Evolutionary conservation across 164 flowering plant genomes (phyloP), one percentile per base, ranked within the genome.

Genomic region (Paratinospora sagittata): DNA sequence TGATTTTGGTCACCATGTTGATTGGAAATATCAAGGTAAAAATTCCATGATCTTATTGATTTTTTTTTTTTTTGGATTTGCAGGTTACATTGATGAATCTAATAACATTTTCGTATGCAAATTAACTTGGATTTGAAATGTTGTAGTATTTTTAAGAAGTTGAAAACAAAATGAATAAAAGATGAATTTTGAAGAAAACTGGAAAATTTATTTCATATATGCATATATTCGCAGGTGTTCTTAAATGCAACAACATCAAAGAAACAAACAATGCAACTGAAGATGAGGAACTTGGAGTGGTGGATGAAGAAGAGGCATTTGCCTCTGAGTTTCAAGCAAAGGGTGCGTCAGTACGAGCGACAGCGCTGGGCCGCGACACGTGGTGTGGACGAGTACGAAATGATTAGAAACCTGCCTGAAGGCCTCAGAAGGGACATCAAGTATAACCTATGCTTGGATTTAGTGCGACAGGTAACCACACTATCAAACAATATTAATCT

Each of bases 321-420:
- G 81, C 97, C 98, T 7, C 80, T 71, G 10, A 85, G 78, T 17
- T 86, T 85, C 80, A 71, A 84, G 85, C 98, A 94, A 63, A 83
- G 98, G 47, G 97, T 92, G 6, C 80, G 97, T 6, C 90, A 89
- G 78, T 94, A 88, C 27, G 97, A 94, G 73, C 82, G 98, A 49
- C 97, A 94, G 60, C 75, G 86, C 0, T 94, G 98, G 98, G 98
- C 98, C 0, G 98, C 98, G 0, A 94, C 87, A 91, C 87, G 98
- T 2, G 98, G 98, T 1, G 98, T 95, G 0, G 96, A 95, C 27
- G 97, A 95, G 72, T 85, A 81, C 64, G 83, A 90, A 70, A 95
- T 95, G 96, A 85, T 87, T 21, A 41, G 85, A 4, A 89, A 92
- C 82, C 90, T 95, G 39, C 98, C 97, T 0, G 97, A 88, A 73